Conservation (phyloP, 352 stramenopile genomes). For the Phytophthora vignae region DNA sequence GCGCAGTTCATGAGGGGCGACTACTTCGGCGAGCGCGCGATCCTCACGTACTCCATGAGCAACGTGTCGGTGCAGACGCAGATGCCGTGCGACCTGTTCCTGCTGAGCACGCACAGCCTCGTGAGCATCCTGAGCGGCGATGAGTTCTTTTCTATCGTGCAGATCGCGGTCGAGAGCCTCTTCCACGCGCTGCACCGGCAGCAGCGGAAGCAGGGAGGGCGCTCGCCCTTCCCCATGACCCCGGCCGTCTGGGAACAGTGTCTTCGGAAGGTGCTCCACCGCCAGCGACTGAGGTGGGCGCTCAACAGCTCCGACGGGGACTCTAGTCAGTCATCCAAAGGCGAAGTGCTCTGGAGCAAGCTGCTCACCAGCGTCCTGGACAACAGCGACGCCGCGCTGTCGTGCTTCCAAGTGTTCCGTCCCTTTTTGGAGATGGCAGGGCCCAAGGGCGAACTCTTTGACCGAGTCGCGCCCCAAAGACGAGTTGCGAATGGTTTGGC, state of each 20-base stretch:
- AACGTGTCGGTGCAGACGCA: slow-evolving; percentile 51
- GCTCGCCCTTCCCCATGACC: slow-evolving; percentile 17
- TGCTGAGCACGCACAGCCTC: slow-evolving; percentile 39
- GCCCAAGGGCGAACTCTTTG: slow-evolving; percentile 33
- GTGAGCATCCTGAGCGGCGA: slow-evolving; percentile 19
- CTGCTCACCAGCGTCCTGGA: slow-evolving; percentile 23
- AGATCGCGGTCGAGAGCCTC: slow-evolving; percentile 18
- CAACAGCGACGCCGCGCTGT: slow-evolving; percentile 5
- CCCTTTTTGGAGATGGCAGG: slow-evolving; percentile 30
- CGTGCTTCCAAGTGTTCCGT: slow-evolving; percentile 28
- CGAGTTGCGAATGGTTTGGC: neutral
- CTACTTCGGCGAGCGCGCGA: slow-evolving; percentile 59
- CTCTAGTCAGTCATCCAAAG: neutral
- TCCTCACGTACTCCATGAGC: slow-evolving; percentile 55
- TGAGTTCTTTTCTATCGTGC: slow-evolving; percentile 28
- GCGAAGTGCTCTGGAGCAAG: slow-evolving; percentile 18
- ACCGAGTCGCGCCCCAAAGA: slow-evolving; percentile 1
- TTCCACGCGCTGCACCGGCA: slow-evolving; percentile 16
- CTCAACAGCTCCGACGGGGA: slow-evolving; percentile 5
- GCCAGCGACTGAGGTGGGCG: slow-evolving; percentile 21
- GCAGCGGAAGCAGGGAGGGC: neutral
- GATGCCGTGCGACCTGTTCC: slow-evolving; percentile 63
- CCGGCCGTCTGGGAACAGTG: slow-evolving; percentile 20
- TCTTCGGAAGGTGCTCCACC: slow-evolving; percentile 20
- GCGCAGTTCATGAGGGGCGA: slow-evolving; percentile 34